These are phyloP conservation scores for Solanum dulcamara DNA, from an alignment of 257 asterid genomes.

Conservation along the genomic window DNA sequence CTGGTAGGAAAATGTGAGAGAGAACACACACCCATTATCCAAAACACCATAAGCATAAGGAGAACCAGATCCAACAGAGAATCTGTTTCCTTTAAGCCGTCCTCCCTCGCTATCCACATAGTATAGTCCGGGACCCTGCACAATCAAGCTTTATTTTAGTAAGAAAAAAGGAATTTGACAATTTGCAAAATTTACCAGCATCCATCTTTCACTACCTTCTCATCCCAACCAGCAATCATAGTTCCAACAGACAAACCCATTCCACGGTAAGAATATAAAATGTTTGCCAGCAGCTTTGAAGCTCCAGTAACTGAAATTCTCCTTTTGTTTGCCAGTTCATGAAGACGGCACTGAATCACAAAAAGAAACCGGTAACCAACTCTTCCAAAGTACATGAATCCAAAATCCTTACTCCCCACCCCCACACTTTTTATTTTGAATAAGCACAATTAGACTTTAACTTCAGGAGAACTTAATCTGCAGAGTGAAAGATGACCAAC, in stretches of 20 bases:
- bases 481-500: background rate
- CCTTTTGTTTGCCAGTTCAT: conserved; percentile 91
- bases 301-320: conserved; percentile 93
- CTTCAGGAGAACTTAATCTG: background rate
- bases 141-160: conserved; percentile 2
- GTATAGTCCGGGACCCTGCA: conserved; percentile 89
- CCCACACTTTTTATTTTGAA: background rate
- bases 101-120: conserved; percentile 98
- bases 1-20: background rate
- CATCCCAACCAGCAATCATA: conserved; percentile 99
- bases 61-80: conserved; percentile 98
- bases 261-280: conserved; percentile 86
- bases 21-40: conserved; percentile 67
- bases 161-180: background rate
- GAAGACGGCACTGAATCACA: conserved; percentile 70
- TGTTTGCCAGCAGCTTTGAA: conserved; percentile 82
- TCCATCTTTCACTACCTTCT: conserved; percentile 41
- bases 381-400: background rate
- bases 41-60: conserved; percentile 94
- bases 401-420: background rate
- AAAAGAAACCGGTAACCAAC: background rate
- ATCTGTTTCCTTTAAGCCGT: conserved; percentile 81
- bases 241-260: conserved; percentile 96
- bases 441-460: background rate
- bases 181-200: background rate